Percentiles rank a stretch among this genome's conserved stretches.
Conservation (phyloP, 108 stramenopile species). For the Fistulifera pelliculosa region DNA sequence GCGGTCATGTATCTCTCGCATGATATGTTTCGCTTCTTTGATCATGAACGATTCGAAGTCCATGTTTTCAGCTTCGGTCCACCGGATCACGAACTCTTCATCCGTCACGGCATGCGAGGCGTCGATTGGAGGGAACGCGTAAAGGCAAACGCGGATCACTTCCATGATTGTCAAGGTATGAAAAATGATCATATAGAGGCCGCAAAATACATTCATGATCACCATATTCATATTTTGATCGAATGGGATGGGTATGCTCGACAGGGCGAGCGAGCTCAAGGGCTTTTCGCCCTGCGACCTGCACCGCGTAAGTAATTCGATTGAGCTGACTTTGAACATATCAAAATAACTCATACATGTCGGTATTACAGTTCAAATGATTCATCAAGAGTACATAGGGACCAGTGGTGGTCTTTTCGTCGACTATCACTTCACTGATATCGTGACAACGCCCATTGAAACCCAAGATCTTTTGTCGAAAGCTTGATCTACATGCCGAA, state of each 20-base stretch:
- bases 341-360: too few relatives aligned
- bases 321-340: neutral
- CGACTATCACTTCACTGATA: conserved; percentile 75
- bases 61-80: conserved; percentile 70
- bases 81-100: conserved; percentile 58
- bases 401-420: conserved; percentile 75
- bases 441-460: conserved; percentile 36
- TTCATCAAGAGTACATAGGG: conserved; percentile 79
- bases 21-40: conserved; percentile 83
- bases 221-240: conserved; percentile 66
- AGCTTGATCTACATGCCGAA: conserved; percentile 77
- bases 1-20: conserved; percentile 79
- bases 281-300: conserved; percentile 69
- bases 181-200: conserved; percentile 53
- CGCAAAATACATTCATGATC: conserved; percentile 59
- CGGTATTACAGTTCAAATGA: conserved; percentile 36
- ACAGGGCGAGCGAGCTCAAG: conserved; percentile 74
- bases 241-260: conserved; percentile 85
- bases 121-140: conserved; percentile 79
- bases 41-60: conserved; percentile 56
- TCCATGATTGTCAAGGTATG: conserved; percentile 58
- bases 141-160: conserved; percentile 54
- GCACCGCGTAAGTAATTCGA: conserved; percentile 25
- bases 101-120: conserved; percentile 69
- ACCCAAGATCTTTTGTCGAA: conserved; percentile 58